Evolutionary conservation across 139 green algal species (phyloP), one percentile per base, ranked within the genome.

Genomic region (Volvox africanus): DNA sequence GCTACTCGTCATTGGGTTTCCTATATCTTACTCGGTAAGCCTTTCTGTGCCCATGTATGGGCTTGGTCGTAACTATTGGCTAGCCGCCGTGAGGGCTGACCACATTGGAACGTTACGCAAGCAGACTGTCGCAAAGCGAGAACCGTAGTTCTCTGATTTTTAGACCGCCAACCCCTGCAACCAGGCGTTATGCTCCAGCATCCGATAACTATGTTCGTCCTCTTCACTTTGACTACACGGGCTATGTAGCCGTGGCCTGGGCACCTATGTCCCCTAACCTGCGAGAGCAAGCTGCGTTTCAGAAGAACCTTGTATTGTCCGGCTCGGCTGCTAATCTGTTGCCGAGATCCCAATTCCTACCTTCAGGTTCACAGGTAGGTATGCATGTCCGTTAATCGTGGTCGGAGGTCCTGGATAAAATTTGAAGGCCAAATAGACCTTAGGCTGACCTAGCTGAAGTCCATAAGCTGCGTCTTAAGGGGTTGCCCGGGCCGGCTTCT

Each of bases 161-260:
- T 75, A 26, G 14, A 75, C 11, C 67, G 2, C 14, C 14, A 3
- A 9, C 24, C 9, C 21, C 55, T 30, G 32, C 21, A 24, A 33
- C 24, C 76, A 91, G 87, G 12, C 35, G 67, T 62, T 86, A 86
- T 22, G 76, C 76, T 21, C 87, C 87, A 32, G 61, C 87, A 13
- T 30, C 87, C 0, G 24, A 68, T 26, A 19, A 79, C 32, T 91
- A 86, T 32, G 61, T 71, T 18, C 87, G 87, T 0, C 76, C 76
- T 6, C 87, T 91, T 32, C 76, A 91, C 35, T 91, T 91, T 33
- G 87, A 91, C 61, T 91, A 91, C 87, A 80, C 76, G 3, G 87
- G 61, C 22, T 71, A 61, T 22, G 75, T 83, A 11, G 87, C 87
- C 5, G 76, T 79, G 19, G 87, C 87, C 5, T 28, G 24, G 1